Conservation (phyloP, 2,329 filamentous ascomycete genomes). For the Sphaerulina musiva region DNA sequence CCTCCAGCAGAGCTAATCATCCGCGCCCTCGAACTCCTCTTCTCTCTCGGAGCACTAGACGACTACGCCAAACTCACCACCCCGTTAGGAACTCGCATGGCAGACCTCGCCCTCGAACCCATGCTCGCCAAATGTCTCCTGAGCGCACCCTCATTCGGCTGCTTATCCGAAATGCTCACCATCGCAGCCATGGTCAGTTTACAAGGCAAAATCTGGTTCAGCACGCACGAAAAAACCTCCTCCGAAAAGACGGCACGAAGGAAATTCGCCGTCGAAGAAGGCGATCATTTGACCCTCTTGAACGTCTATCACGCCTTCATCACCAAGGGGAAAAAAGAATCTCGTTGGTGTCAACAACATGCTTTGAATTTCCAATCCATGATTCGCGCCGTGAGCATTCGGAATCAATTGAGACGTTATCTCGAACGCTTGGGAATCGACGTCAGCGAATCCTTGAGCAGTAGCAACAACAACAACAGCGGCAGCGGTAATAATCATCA, state of each 20-base stretch:
- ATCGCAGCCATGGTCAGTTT: slow-evolving; percentile 92
- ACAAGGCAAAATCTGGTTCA: slow-evolving; percentile 73
- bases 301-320: slow-evolving; percentile 92
- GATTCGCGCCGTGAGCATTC: slow-evolving; percentile 73
- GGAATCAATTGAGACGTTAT: slow-evolving; percentile 78
- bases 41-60: slow-evolving; percentile 78
- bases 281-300: slow-evolving; percentile 84
- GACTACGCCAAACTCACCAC: slow-evolving; percentile 83
- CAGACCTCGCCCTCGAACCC: slow-evolving; percentile 84
- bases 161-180: slow-evolving; percentile 76
- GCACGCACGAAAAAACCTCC: slow-evolving; percentile 62
- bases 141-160: slow-evolving; percentile 65
- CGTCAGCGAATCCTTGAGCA: slow-evolving; percentile 56
- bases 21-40: slow-evolving; percentile 81
- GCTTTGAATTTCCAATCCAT: slow-evolving; percentile 81
- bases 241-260: slow-evolving; percentile 65
- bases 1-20: slow-evolving; percentile 80
- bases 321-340: slow-evolving; percentile 72
- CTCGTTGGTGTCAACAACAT: slow-evolving; percentile 81
- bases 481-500: too few species aligned
- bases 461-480: background rate
- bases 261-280: slow-evolving; percentile 86
- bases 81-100: slow-evolving; percentile 84
- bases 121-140: slow-evolving; percentile 92
- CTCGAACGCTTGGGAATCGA: slow-evolving; percentile 76